Evolutionary conservation across 805 yeast genomes (phyloP), one percentile per base, ranked within the genome.

Genomic region (Yarrowia deformans): DNA sequence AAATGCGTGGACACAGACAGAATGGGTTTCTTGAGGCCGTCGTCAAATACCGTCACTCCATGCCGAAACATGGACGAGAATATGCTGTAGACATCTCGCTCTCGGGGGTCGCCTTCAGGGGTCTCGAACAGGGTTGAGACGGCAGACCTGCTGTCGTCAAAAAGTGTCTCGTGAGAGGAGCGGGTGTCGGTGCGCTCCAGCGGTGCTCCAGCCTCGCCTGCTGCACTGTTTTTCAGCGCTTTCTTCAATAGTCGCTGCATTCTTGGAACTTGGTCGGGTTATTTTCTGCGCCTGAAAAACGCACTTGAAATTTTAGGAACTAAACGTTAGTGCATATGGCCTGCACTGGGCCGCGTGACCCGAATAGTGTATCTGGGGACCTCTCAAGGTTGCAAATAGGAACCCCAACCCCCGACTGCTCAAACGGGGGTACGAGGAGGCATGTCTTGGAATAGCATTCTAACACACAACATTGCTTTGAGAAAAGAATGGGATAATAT

Each of bases 161-260:
- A 63, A 18, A 63, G 68, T 5, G 68, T 63, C 9, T 49, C 68
- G 40, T 39, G 45, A 5, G 68, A 63, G 8, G 56, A 63, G 39
- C 56, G 68, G 46, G 68, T 39, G 32, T 37, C 39, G 8, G 55
- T 39, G 16, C 48, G 68, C 39, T 49, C 68, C 9, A 63, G 45
- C n/a, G 55, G 68, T 2, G 68, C 35, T 10, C 56, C 68, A 3
- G 52, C 10, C n/a, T 49, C 46, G n/a, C 32, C 68, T 1, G 55
- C 56, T 4, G 55, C 55, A 19, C 56, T 63, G 48, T 63, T 63
- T 23, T 63, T 63, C 56, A 63, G 56, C 14, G 68, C 68, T 48
- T 48, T 63, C 39, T 63, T 63, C 56, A 63, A 34, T 18, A 63
- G 52, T 60, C 66, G 66, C 32, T 60, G 66, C 66, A 60, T 60